A percentile compares a stretch with the other conserved stretches of the same genome.
phyloP scores from a whole-genome alignment of 1,284 basidiomycete species.

The Rhodotorula sp. region DNA sequence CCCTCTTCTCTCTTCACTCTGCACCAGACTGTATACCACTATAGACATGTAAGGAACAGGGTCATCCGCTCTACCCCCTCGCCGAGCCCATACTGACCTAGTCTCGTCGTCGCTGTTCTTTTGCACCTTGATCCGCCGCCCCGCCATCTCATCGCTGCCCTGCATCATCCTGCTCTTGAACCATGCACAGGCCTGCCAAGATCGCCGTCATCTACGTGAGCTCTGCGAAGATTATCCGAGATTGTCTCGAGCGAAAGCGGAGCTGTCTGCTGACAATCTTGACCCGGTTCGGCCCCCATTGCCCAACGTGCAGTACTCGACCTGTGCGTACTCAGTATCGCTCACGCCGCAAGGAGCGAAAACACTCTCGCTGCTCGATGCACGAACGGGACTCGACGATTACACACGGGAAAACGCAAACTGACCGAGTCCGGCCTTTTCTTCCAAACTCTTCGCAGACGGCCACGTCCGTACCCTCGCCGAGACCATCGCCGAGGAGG shows the following conservation, averaged over 20 bases:
- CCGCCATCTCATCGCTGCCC: background rate
- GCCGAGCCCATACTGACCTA: no score
- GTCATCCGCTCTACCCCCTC: no score
- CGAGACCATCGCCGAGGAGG: conserved; percentile 70
- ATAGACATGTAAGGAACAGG: no score
- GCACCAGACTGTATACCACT: background rate
- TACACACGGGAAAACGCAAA: background rate
- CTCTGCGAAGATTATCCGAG: background rate
- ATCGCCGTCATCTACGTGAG: conserved; percentile 41
- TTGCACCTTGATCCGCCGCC: background rate
- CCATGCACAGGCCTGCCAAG: conserved; percentile 28
- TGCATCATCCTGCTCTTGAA: background rate
- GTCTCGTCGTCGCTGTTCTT: background rate
- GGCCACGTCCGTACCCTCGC: conserved; percentile 61
- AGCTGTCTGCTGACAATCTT: background rate
- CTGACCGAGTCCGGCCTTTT: no score
- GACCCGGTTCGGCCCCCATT: background rate
- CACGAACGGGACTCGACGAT: background rate
- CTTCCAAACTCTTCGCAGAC: conserved; percentile 21
- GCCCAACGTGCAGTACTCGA: background rate
- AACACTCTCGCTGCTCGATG: background rate
- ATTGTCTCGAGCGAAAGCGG: background rate
- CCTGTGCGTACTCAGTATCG: background rate
- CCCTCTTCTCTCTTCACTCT: background rate
- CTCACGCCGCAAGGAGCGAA: no score